These are phyloP conservation scores for Starmerella kuoi DNA, from an alignment of 805 yeast genomes.

Conservation along the genomic window DNA sequence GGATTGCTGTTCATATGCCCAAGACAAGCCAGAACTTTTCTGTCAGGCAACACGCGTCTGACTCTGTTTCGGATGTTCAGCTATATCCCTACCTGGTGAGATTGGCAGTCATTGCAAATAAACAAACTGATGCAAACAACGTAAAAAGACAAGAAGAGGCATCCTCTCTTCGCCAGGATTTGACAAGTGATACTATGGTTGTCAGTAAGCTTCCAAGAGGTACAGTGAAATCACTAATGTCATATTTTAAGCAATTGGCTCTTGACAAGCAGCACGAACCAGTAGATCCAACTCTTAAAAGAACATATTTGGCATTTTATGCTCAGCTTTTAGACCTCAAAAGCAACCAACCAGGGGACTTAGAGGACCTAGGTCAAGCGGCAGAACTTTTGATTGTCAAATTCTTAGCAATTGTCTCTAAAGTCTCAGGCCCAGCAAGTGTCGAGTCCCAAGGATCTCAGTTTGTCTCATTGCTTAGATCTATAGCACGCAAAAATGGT, in stretches of 20 bases:
- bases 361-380: slow-evolving; percentile 23
- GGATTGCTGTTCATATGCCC: too few relatives aligned
- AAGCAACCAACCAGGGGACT: slow-evolving; percentile 26
- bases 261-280: slow-evolving; percentile 13
- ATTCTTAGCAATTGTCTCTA: slow-evolving; percentile 27
- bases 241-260: slow-evolving; percentile 27
- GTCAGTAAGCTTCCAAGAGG: slow-evolving; percentile 24
- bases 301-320: slow-evolving; percentile 46
- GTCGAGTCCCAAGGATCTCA: slow-evolving; percentile 24
- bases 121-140: slow-evolving; percentile 26
- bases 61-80: slow-evolving; percentile 20
- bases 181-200: neutral
- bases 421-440: slow-evolving; percentile 20
- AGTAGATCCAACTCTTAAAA: slow-evolving; percentile 14
- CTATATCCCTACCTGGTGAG: slow-evolving; percentile 45
- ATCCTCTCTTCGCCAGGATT: neutral
- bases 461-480: slow-evolving; percentile 26
- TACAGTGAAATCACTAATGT: slow-evolving; percentile 26
- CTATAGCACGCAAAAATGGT: slow-evolving; percentile 18
- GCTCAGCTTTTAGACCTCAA: slow-evolving; percentile 40
- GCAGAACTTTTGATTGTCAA: slow-evolving; percentile 29
- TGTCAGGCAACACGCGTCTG: too few relatives aligned
- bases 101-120: slow-evolving; percentile 45
- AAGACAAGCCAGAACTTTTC: too few relatives aligned
- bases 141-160: slow-evolving; percentile 1